Conservation (phyloP, 202 grass and related monocot species). For the Zizania palustris region DNA sequence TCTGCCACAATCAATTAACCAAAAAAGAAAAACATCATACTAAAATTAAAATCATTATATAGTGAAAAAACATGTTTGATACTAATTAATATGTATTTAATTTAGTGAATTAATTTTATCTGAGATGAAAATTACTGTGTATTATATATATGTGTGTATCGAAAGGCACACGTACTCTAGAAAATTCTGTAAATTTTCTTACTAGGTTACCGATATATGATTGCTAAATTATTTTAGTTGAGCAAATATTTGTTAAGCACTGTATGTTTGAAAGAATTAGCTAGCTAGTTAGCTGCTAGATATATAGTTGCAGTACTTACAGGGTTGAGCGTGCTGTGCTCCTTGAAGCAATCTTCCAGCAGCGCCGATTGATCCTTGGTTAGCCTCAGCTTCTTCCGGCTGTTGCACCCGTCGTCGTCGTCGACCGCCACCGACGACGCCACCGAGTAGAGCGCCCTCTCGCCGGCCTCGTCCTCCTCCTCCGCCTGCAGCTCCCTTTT, state of each 20-base stretch:
- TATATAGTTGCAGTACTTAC: conserved; percentile 22
- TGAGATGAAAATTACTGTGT: too few species aligned
- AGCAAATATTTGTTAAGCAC: neutral
- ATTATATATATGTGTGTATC: too few species aligned
- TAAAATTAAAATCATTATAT: neutral
- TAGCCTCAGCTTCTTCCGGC: conserved; percentile 66
- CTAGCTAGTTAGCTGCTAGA: too few species aligned
- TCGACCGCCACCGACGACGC: conserved; percentile 32
- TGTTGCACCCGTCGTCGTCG: conserved; percentile 48
- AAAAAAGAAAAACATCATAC: neutral
- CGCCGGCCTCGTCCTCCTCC: conserved; percentile 28
- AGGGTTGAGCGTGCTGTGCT: conserved; percentile 65
- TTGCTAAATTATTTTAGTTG: neutral
- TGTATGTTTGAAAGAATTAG: neutral
- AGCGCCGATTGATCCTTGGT: conserved; percentile 68
- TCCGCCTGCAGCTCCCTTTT: conserved; percentile 57
- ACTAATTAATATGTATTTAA: too few species aligned
- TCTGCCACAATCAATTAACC: conserved; percentile 49
- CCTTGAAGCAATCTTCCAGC: conserved; percentile 63
- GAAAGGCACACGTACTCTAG: too few species aligned
- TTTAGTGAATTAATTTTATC: too few species aligned
- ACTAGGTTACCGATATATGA: neutral
- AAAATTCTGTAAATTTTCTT: neutral
- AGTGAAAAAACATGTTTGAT: too few species aligned
- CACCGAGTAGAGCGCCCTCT: conserved; percentile 35